Evolutionary conservation across 257 asterid genomes (phyloP).

Genomic region (Solanum lignicaule): DNA sequence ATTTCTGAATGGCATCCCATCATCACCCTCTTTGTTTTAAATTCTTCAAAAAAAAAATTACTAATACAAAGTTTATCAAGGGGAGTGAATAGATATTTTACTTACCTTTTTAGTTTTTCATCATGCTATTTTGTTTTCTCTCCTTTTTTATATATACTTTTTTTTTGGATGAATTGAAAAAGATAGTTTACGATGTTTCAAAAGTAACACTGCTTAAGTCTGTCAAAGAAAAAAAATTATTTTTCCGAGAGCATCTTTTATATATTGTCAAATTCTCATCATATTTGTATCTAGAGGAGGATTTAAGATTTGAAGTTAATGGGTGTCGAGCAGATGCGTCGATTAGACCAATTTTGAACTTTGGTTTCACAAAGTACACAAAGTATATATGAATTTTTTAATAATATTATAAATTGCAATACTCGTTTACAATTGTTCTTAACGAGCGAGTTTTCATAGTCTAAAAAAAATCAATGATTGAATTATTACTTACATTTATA

Average conservation of each 20-base stretch:
- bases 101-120: neutral
- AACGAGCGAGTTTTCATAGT: neutral
- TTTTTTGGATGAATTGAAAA: neutral
- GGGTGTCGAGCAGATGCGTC: neutral
- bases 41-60: neutral
- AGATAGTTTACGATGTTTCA: neutral
- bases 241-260: too few species aligned
- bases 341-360: too few species aligned
- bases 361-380: neutral
- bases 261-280: neutral
- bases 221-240: neutral
- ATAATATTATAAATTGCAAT: neutral
- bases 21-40: neutral
- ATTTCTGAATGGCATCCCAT: neutral
- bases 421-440: too few species aligned
- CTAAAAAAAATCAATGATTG: too few species aligned
- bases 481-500: neutral
- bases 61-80: neutral
- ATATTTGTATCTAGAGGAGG: neutral
- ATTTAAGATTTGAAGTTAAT: too few species aligned
- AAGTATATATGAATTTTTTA: neutral
- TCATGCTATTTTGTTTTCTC: neutral
- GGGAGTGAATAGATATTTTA: neutral
- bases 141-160: neutral
- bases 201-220: neutral